Evolutionary conservation across 371 early-diverging fungal species (phyloP).

Genomic region (Ordospora colligata): DNA sequence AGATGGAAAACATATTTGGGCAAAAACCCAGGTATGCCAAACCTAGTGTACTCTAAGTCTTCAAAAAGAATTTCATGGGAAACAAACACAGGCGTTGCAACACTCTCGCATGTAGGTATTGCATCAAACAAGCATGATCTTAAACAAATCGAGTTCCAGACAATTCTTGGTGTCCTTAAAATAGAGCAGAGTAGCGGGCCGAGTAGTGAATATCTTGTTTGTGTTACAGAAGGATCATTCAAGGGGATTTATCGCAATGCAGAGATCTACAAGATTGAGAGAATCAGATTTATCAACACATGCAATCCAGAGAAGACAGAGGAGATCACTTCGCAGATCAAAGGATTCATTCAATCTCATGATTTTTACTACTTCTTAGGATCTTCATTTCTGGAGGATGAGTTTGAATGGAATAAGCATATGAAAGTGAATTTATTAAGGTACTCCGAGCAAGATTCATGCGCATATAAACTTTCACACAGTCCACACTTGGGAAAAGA

Average conservation of each 20-base stretch:
- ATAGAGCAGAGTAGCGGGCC: not conserved
- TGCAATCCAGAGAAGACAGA: not conserved
- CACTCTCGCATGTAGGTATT: not conserved
- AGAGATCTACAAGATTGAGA: constrained; percentile 24
- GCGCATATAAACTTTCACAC: not conserved
- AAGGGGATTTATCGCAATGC: not conserved
- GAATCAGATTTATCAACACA: constrained; percentile 23
- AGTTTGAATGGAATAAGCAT: constrained; percentile 45
- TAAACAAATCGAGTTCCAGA: constrained; percentile 14
- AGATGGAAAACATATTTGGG: not conserved
- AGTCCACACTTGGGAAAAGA: not conserved
- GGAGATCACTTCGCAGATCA: constrained; percentile 15
- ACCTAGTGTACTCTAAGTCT: constrained; percentile 22
- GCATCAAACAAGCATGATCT: not conserved
- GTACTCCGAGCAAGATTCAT: not conserved
- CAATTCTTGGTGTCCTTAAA: constrained; percentile 30
- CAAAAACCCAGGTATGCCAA: not conserved
- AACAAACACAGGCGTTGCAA: constrained; percentile 20
- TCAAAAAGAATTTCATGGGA: constrained; percentile 31
- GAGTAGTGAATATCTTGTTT: constrained; percentile 7
- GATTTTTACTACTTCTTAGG: constrained; percentile 28
- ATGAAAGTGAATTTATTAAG: constrained; percentile 13
- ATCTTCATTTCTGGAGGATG: constrained; percentile 15
- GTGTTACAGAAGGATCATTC: constrained; percentile 19
- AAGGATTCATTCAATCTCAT: constrained; percentile 27